Evolutionary conservation across 2,329 filamentous ascomycete genomes (phyloP).

Genomic region (Hypoxylon sp.): DNA sequence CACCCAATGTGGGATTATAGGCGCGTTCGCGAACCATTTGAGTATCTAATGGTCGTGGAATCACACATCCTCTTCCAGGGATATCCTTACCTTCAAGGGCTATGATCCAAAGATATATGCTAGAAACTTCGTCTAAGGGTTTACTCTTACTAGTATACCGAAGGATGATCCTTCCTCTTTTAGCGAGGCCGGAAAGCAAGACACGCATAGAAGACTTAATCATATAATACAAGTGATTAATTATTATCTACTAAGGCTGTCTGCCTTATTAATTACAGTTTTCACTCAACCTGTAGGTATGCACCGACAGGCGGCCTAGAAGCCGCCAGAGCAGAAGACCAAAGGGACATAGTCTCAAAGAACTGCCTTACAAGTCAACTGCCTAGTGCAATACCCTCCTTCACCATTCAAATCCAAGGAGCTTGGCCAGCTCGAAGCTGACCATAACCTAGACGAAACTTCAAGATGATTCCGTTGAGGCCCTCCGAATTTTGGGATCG

Average conservation of each 20-base stretch:
- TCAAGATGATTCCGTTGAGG: background rate
- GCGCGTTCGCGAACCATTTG: too few relatives aligned
- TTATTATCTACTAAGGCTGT: slow-evolving; percentile 6
- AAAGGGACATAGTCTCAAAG: background rate
- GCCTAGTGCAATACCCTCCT: background rate
- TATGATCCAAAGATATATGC: background rate
- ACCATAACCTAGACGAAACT: background rate
- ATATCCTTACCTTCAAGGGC: background rate
- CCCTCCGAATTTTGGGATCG: background rate
- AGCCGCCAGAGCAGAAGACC: background rate
- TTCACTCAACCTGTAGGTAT: background rate
- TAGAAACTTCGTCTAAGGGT: background rate
- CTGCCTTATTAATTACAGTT: slow-evolving; percentile 14
- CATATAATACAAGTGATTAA: background rate
- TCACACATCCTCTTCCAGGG: too few relatives aligned
- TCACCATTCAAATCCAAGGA: background rate
- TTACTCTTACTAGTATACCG: background rate
- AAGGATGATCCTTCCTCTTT: background rate
- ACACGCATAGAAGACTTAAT: background rate
- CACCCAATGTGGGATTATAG: background rate
- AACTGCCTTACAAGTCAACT: background rate
- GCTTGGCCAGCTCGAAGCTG: background rate
- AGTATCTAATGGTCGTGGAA: too few relatives aligned
- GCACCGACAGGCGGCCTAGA: background rate
- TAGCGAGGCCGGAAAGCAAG: background rate